Conservation (phyloP, 2,329 filamentous ascomycete genomes). For the Metarhizium robertsii region DNA sequence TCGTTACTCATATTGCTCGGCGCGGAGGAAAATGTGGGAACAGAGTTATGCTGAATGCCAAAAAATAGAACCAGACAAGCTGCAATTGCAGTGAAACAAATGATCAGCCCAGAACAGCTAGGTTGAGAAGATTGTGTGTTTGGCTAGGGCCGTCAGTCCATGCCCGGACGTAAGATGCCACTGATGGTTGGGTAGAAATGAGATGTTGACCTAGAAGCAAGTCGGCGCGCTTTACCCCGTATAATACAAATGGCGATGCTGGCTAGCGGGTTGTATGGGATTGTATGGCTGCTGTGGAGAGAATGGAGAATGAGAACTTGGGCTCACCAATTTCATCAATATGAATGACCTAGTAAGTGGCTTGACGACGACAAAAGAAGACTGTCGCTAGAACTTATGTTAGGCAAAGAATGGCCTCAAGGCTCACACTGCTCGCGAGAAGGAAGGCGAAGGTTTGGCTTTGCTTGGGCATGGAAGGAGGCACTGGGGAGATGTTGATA, state of each 20-base stretch:
- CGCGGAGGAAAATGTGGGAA: neutral
- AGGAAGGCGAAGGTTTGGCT: no score
- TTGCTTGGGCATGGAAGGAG: no score
- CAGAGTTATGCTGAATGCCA: neutral
- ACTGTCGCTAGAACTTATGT: no score
- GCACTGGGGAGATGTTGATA: no score
- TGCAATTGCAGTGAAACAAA: neutral
- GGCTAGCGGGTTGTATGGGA: neutral
- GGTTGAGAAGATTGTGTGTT: no score
- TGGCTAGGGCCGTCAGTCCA: neutral
- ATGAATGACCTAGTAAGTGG: no score
- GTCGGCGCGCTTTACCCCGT: neutral
- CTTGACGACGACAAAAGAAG: no score
- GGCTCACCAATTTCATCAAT: no score
- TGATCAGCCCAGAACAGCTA: neutral
- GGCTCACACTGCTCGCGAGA: no score
- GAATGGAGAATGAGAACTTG: no score
- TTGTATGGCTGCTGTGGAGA: neutral
- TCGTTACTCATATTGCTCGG: conserved; percentile 10
- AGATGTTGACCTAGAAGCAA: neutral
- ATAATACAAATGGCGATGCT: neutral
- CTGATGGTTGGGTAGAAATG: neutral
- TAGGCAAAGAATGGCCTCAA: no score
- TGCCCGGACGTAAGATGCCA: neutral
- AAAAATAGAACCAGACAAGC: neutral